Evolutionary conservation across 2,329 filamentous ascomycete genomes (phyloP).

Genomic region (Scortechinia acanthostroma): DNA sequence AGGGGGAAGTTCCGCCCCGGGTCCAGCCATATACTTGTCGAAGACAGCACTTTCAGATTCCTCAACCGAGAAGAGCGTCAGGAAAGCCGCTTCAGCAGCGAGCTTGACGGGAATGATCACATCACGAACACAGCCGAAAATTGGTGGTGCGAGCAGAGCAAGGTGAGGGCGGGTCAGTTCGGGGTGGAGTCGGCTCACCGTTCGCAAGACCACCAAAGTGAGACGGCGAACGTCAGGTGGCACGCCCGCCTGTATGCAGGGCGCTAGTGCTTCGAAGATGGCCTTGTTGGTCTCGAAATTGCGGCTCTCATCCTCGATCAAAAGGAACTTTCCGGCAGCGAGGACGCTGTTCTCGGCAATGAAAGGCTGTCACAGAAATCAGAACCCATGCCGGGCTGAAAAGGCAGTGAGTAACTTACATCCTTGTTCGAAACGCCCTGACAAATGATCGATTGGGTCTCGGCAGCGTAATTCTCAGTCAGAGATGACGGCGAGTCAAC

Average conservation of each 20-base stretch:
- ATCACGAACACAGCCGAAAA: constrained; percentile 87
- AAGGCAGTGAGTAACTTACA: constrained; percentile 39
- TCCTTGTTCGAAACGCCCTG: constrained; percentile 73
- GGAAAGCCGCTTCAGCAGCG: constrained; percentile 86
- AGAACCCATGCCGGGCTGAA: constrained; percentile 6
- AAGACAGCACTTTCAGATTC: constrained; percentile 81
- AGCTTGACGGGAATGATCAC: constrained; percentile 91
- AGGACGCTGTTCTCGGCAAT: constrained; percentile 83
- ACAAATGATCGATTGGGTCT: constrained; percentile 72
- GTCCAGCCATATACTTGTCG: constrained; percentile 73
- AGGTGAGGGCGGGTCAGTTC: constrained; percentile 79
- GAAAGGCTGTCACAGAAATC: constrained; percentile 49
- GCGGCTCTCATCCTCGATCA: constrained; percentile 55
- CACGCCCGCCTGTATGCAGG: constrained; percentile 69
- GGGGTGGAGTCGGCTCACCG: constrained; percentile 71
- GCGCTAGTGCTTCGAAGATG: constrained; percentile 72
- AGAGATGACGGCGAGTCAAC: constrained; percentile 71
- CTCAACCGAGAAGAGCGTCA: constrained; percentile 82
- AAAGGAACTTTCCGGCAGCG: constrained; percentile 82
- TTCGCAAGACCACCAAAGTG: constrained; percentile 79
- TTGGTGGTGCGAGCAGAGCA: constrained; percentile 68
- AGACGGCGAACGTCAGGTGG: constrained; percentile 79
- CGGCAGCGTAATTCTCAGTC: constrained; percentile 54
- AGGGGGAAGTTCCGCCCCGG: constrained; percentile 57
- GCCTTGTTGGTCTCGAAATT: constrained; percentile 71